A percentile compares a stretch with the other conserved stretches of the same genome.
Conservation (phyloP, 208 protist species). For the Wallacemonas sp. region DNA sequence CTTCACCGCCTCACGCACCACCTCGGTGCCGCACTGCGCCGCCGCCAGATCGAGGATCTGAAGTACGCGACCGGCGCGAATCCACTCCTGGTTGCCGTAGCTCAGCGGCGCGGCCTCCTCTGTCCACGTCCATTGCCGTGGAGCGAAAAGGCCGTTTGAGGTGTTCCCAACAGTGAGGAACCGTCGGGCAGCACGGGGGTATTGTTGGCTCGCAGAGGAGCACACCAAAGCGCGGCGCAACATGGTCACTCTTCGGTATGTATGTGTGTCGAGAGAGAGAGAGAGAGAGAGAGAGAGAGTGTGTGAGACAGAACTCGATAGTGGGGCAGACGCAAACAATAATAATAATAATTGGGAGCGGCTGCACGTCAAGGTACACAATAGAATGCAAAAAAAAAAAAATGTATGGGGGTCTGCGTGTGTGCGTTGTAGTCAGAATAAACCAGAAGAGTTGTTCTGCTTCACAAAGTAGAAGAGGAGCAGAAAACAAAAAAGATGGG, state of each 20-base stretch:
- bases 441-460: no score
- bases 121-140: slow-evolving; percentile 7
- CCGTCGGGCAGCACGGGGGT: neutral
- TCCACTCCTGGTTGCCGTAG: neutral
- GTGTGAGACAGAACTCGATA: no score
- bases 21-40: slow-evolving; percentile 8
- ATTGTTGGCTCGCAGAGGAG: neutral
- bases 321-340: no score
- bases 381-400: no score
- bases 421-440: no score
- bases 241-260: neutral
- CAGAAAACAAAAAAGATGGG: no score
- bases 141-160: neutral
- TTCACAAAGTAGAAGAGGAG: no score
- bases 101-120: slow-evolving; percentile 12
- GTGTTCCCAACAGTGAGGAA: slow-evolving; percentile 9
- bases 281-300: neutral
- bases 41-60: slow-evolving; percentile 13
- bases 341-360: no score
- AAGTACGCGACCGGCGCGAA: slow-evolving; percentile 10
- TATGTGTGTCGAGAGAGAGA: neutral
- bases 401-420: no score
- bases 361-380: no score
- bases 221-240: neutral
- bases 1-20: neutral